These are phyloP conservation scores for Parathielavia hyrcaniae DNA, from an alignment of 495 filamentous ascomycete species.

Conservation along the genomic window DNA sequence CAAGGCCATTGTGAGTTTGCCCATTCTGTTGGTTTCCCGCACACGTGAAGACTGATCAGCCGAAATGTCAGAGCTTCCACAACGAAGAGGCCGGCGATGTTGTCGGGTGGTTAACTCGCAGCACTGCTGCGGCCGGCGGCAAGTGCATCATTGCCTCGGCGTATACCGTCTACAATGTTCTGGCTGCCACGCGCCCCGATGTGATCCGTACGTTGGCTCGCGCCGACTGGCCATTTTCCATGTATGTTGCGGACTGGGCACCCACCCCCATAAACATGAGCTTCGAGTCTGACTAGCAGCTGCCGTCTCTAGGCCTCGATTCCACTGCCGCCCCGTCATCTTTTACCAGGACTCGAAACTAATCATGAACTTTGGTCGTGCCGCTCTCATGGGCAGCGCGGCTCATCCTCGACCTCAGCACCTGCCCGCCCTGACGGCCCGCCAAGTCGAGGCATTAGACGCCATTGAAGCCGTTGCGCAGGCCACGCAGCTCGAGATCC, in stretches of 20 bases:
- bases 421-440: conserved; percentile 51
- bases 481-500: conserved; percentile 50
- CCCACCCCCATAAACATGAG: neutral
- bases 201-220: conserved; percentile 53
- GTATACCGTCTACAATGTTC: conserved; percentile 57
- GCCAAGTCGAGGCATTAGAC: conserved; percentile 58
- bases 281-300: conserved; percentile 5
- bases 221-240: conserved; percentile 57
- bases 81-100: conserved; percentile 66
- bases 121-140: conserved; percentile 51
- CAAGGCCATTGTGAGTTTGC: conserved; percentile 41
- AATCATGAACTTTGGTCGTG: conserved; percentile 56
- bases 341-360: conserved; percentile 50
- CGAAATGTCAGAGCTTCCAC: conserved; percentile 55
- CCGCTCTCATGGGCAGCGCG: conserved; percentile 51
- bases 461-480: conserved; percentile 54
- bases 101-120: conserved; percentile 55
- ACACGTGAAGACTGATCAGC: neutral
- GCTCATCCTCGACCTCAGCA: conserved; percentile 48
- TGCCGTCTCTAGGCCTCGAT: conserved; percentile 38
- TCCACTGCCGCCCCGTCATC: conserved; percentile 52
- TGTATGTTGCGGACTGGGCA: conserved; percentile 39
- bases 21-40: neutral
- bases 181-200: conserved; percentile 56
- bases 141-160: conserved; percentile 56